Conservation (phyloP, 805 yeast species). For the Saccharomycopsis sp. region DNA sequence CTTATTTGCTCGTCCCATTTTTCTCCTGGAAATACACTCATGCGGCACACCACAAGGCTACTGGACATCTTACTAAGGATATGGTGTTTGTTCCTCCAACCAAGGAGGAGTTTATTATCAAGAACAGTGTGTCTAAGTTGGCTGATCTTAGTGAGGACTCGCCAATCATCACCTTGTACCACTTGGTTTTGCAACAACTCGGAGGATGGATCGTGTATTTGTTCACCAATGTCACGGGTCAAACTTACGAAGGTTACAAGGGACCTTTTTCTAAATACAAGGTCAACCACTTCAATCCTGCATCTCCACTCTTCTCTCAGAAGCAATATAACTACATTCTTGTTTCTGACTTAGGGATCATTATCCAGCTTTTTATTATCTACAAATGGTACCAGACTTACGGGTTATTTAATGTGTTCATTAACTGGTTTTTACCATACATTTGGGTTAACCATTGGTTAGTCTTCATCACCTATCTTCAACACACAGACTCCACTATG, state of each 20-base stretch:
- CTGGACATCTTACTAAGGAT: slow-evolving; percentile 76
- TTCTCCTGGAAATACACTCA: slow-evolving; percentile 84
- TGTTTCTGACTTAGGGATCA: slow-evolving; percentile 66
- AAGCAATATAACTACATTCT: slow-evolving; percentile 67
- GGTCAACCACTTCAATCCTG: slow-evolving; percentile 66
- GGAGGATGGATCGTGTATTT: slow-evolving; percentile 74
- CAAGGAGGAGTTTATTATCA: slow-evolving; percentile 45
- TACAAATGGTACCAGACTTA: slow-evolving; percentile 55
- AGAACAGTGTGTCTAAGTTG: slow-evolving; percentile 34
- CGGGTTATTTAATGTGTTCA: slow-evolving; percentile 56
- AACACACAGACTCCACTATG: slow-evolving; percentile 72
- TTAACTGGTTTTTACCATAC: slow-evolving; percentile 74
- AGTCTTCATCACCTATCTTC: slow-evolving; percentile 78
- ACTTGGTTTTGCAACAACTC: slow-evolving; percentile 59
- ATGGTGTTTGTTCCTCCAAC: slow-evolving; percentile 80
- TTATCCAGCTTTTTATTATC: slow-evolving; percentile 43
- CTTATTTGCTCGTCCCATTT: slow-evolving; percentile 73
- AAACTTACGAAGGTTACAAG: slow-evolving; percentile 42
- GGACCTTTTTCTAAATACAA: slow-evolving; percentile 33
- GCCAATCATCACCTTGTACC: slow-evolving; percentile 56
- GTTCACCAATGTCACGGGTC: slow-evolving; percentile 71
- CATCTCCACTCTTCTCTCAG: slow-evolving; percentile 66
- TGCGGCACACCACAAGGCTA: slow-evolving; percentile 85
- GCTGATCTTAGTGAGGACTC: slow-evolving; percentile 66
- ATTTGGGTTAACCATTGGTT: slow-evolving; percentile 84